Evolutionary conservation across 495 filamentous ascomycete species (phyloP), one percentile per base, ranked within the genome.

Genomic region (Friedmanniomyces endolithicus): DNA sequence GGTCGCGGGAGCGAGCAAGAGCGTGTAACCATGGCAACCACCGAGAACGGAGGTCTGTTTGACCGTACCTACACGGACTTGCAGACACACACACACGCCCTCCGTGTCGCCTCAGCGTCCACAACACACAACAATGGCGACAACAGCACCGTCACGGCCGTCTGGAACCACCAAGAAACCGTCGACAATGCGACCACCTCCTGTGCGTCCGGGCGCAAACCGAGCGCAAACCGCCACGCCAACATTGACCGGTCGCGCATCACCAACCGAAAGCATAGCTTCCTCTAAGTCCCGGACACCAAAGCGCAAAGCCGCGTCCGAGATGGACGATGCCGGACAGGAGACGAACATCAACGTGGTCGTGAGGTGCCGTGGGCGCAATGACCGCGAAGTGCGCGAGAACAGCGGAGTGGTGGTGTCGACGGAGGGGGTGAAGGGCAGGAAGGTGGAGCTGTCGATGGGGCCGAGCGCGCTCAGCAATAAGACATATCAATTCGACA

Each of bases 261-360:
- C 88, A 6, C 85, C 88, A 14, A 75, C 82, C 52, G 78, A 80
- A 6, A 84, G 81, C 7, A 47, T 83, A 1, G 64, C 74, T 9
- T 81, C 83, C 12, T 74, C 78, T 19, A 63, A 69, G 1, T 59
- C 78, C n/a, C 62, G 70, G 1, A 64, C 73, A 8, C 76, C 78
- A 31, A 65, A 70, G 12, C 77, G 73, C 6, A 63, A 63, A n/a
- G 66, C 71, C 11, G 66, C 50, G 63, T 65, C 55, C 76, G 79
- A 48, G 74, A 69, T 14, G 90, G 92, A 72, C 75, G 88, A 84
- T 48, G 75, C 75, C 23, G 78, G 78, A 34, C 81, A 88, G 55
- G 88, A 94, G 67, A 96, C 92, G 1, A 97, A 94, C 68, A 98
- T 98, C 66, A 88, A 94, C 68, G 92, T 97, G 35, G 90, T 96